Evolutionary conservation across 129 eudicot genomes (phyloP).

Genomic region (Erigeron canadensis): DNA sequence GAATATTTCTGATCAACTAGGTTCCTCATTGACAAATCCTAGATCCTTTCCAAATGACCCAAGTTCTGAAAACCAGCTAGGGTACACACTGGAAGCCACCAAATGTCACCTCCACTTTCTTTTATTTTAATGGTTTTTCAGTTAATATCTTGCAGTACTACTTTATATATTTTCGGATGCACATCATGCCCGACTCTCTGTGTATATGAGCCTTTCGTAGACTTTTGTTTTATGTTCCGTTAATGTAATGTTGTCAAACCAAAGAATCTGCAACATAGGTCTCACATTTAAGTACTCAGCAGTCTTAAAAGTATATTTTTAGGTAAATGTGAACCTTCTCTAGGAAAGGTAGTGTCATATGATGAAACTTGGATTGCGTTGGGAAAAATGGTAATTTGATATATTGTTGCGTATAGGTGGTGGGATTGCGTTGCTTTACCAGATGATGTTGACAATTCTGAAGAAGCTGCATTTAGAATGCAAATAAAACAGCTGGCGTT

Average conservation of each 20-base stretch:
- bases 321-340: neutral
- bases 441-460: conserved; percentile 69
- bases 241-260: neutral
- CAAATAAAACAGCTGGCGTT: conserved; percentile 82
- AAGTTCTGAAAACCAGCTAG: too few species aligned
- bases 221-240: neutral
- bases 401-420: conserved; percentile 61
- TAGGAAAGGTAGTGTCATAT: neutral
- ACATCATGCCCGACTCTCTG: too few species aligned
- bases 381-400: neutral
- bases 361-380: neutral
- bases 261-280: neutral
- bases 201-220: neutral
- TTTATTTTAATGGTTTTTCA: too few species aligned
- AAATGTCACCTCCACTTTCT: neutral
- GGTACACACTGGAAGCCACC: too few species aligned
- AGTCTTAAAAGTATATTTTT: neutral
- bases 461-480: conserved; percentile 74
- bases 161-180: neutral
- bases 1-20: too few species aligned
- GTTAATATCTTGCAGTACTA: neutral
- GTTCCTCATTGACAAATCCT: too few species aligned
- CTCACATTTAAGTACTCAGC: neutral
- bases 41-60: too few species aligned
- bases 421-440: conserved; percentile 98